phyloP scores from a whole-genome alignment of 2,329 filamentous ascomycete species.

The Sclerotinia nivalis region DNA sequence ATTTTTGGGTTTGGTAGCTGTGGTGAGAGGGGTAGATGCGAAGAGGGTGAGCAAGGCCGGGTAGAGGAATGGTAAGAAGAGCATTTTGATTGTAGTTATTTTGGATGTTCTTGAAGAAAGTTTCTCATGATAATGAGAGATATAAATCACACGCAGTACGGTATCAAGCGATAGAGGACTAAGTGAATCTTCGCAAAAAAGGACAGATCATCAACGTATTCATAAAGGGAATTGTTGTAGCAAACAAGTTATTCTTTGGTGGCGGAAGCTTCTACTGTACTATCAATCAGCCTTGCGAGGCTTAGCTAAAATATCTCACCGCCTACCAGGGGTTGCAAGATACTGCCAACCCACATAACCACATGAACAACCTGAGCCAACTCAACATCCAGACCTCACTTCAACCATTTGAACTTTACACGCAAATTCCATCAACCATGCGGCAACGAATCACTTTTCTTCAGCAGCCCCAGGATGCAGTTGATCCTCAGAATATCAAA shows the following conservation, averaged over 20 bases:
- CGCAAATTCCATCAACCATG: constrained; percentile 52
- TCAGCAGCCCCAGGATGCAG: constrained; percentile 60
- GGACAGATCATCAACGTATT: constrained; percentile 21
- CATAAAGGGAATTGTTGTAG: background rate
- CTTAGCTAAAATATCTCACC: background rate
- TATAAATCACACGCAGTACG: background rate
- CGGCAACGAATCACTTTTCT: constrained; percentile 80
- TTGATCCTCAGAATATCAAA: constrained; percentile 64
- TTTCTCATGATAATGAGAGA: background rate
- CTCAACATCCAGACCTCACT: constrained; percentile 10
- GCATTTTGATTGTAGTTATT: constrained; percentile 29
- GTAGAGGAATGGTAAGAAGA: constrained; percentile 32
- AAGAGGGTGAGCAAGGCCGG: constrained; percentile 36
- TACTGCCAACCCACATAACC: constrained; percentile 9
- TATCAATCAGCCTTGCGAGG: constrained; percentile 17
- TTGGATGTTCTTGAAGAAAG: background rate
- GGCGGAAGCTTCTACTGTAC: constrained; percentile 9
- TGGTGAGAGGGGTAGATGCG: constrained; percentile 28
- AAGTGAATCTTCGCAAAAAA: background rate
- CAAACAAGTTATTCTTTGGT: background rate
- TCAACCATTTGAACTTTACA: background rate
- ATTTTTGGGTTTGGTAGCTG: constrained; percentile 39
- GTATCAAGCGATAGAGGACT: background rate
- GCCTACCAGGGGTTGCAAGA: background rate
- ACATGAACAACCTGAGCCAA: background rate